A percentile compares a stretch with the other conserved stretches of the same genome.
Conservation (phyloP, 768 basidiomycete genomes). For the Rhizopogon roseolus region DNA sequence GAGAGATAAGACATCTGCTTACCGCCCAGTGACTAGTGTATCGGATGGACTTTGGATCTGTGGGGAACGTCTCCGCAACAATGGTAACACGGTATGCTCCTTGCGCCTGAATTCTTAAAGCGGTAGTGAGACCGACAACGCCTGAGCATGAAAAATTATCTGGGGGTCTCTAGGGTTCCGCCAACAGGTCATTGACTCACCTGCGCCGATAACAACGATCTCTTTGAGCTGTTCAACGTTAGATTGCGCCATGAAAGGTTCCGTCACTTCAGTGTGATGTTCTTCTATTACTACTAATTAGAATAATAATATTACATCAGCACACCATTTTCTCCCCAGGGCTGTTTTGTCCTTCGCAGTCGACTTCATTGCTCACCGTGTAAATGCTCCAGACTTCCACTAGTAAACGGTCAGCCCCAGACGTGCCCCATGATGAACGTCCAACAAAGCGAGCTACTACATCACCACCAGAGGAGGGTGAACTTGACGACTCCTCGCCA, state of each 20-base stretch:
- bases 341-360: neutral
- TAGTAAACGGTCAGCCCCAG: slow-evolving; percentile 55
- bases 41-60: slow-evolving; percentile 64
- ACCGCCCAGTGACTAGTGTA: slow-evolving; percentile 87
- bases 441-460: slow-evolving; percentile 52
- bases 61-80: slow-evolving; percentile 67
- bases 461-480: slow-evolving; percentile 76
- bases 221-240: slow-evolving; percentile 12
- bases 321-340: slow-evolving; percentile 5
- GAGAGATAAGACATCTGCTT: slow-evolving; percentile 18
- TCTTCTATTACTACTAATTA: neutral
- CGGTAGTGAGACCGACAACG: slow-evolving; percentile 75
- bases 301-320: slow-evolving; percentile 7
- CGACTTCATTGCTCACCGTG: neutral
- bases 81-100: slow-evolving; percentile 62
- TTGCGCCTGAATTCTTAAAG: slow-evolving; percentile 61
- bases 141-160: slow-evolving; percentile 35
- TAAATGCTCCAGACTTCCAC: slow-evolving; percentile 16
- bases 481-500: slow-evolving; percentile 57
- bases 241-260: neutral
- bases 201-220: slow-evolving; percentile 37
- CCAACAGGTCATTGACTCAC: slow-evolving; percentile 13
- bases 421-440: slow-evolving; percentile 44
- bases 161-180: neutral
- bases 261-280: too few relatives aligned